Evolutionary conservation across 2,329 filamentous ascomycete species (phyloP), one percentile per base, ranked within the genome.

Genomic region (Chaetomium sp.): DNA sequence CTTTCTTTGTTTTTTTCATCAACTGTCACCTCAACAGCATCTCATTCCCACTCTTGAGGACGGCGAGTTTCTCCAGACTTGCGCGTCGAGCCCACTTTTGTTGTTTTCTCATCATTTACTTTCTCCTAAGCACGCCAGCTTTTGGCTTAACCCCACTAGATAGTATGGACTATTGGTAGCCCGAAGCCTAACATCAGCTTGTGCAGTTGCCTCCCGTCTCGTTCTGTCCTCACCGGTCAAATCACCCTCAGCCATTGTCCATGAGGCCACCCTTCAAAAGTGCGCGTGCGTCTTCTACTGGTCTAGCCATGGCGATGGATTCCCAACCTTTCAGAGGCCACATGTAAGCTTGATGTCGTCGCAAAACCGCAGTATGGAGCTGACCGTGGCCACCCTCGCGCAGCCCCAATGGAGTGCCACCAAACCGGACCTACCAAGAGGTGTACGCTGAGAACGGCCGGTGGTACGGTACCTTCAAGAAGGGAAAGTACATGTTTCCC

Each of bases 401-500:
- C 21, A 64, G 62, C 42, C 31, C 31, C n/a, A 42, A 56, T 38
- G 56, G 29, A 21, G 19, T 31, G 9, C 9, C 57, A 31, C 29
- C 47, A n/a, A 19, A 50, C 9, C 23, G 51, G 6, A 53, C 55
- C 45, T 65, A 66, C 29, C 54, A 59, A 35, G 63, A 67, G 42
- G 67, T 85, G 70, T 83, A 84, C 38, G 21, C 42, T 71, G 88
- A 91, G 74, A 88, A 93, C 77, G 89, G 86, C 23, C 85, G 91
- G 61, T 81, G 81, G 67, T 94, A 92, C 74, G 88, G 90, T 73
- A 84, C 83, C 27, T 92, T 83, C 75, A 83, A 84, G 68, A 84
- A 80, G 70, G 88, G 88, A 61, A 86, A 88, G 70, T 94, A 94
- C 75, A 82, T 91, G 77, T 86, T 90, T 68, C 92, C 92, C 25